Conservation (phyloP, 2,329 filamentous ascomycete genomes). For the Chalaropsis thielavioides region DNA sequence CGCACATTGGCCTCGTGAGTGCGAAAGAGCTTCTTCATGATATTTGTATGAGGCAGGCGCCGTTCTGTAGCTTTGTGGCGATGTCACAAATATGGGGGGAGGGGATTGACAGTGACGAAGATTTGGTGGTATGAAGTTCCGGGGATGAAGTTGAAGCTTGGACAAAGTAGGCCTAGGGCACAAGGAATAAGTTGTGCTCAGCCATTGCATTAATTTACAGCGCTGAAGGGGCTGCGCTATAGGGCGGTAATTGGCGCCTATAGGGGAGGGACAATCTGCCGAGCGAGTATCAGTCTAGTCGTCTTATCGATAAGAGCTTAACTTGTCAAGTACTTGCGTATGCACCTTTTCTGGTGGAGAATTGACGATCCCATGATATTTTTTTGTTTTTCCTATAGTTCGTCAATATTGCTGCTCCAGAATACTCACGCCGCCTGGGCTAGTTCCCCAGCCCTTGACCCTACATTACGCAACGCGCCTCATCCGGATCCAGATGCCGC, state of each 20-base stretch:
- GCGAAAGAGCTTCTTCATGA: conserved; percentile 17
- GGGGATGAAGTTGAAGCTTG: background rate
- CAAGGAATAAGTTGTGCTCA: background rate
- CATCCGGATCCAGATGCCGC: background rate
- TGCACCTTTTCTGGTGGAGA: conserved; percentile 5
- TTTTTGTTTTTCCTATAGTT: background rate
- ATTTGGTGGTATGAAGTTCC: background rate
- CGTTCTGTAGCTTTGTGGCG: background rate
- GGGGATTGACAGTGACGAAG: background rate
- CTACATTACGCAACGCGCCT: background rate
- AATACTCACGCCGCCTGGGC: background rate
- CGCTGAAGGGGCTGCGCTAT: background rate
- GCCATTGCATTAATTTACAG: background rate
- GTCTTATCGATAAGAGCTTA: conserved; percentile 14
- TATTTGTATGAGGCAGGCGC: background rate
- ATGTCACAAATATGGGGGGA: background rate
- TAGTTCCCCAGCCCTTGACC: background rate
- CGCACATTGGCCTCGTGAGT: conserved; percentile 14
- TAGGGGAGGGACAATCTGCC: background rate
- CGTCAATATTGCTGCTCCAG: background rate
- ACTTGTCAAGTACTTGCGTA: no score
- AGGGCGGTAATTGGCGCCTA: background rate
- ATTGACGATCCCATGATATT: conserved; percentile 1
- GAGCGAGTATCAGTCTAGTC: background rate
- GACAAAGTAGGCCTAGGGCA: background rate